Evolutionary conservation across 2,329 filamentous ascomycete species (phyloP).

Genomic region (Aureobasidium sp.): DNA sequence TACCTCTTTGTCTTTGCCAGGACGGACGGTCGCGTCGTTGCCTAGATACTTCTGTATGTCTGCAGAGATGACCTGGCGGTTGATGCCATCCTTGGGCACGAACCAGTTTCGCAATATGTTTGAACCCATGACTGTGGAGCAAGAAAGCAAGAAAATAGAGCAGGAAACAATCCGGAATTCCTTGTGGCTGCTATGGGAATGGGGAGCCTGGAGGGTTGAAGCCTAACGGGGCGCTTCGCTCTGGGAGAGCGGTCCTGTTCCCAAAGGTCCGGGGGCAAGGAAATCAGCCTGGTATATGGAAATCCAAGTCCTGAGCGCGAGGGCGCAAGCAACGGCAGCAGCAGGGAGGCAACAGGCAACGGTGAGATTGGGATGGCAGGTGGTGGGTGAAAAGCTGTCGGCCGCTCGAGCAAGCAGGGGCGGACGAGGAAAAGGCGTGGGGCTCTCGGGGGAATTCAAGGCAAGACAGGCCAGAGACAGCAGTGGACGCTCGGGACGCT

Average conservation of each 20-base stretch:
- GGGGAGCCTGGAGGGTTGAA: not conserved
- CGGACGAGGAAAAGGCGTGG: constrained; percentile 10
- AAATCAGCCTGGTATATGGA: constrained; percentile 2
- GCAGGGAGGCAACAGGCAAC: not conserved
- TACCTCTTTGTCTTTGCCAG: constrained; percentile 33
- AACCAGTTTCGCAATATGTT: constrained; percentile 40
- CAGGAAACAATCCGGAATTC: not conserved
- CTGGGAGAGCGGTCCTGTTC: constrained; percentile 3
- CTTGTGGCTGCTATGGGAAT: not conserved
- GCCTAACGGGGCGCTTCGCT: not conserved
- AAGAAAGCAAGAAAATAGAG: not conserved
- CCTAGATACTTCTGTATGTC: constrained; percentile 46
- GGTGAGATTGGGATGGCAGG: not conserved
- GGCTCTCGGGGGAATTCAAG: constrained; percentile 6
- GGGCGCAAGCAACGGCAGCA: not conserved
- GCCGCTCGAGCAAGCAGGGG: constrained; percentile 1
- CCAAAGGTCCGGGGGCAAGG: not conserved
- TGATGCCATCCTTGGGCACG: constrained; percentile 42
- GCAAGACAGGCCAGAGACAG: constrained; percentile 8
- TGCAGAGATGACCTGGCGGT: constrained; percentile 43
- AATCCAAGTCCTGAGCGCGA: not conserved
- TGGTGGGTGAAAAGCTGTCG: not conserved
- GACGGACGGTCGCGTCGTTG: constrained; percentile 42
- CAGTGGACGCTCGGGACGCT: not conserved
- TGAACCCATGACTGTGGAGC: constrained; percentile 22